Percentiles rank a stretch among this genome's conserved stretches.
These are phyloP conservation scores for Hemerocallis citrina DNA, from an alignment of 106 monocot genomes.

Conservation along the genomic window DNA sequence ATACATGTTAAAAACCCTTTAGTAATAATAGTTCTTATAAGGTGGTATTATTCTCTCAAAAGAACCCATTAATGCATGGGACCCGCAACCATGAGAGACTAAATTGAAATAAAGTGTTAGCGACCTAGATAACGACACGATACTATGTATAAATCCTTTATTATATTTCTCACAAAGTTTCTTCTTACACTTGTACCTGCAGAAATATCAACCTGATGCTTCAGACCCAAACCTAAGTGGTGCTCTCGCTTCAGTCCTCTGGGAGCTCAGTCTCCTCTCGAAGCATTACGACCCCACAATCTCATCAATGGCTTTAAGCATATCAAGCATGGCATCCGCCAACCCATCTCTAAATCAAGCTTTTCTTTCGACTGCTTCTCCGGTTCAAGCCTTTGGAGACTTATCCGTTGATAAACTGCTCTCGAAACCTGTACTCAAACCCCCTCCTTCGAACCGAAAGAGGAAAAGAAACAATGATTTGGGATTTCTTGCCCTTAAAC, in stretches of 20 bases:
- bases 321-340: constrained; percentile 53
- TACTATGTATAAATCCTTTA: no score
- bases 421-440: constrained; percentile 18
- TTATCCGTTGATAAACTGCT: constrained; percentile 41
- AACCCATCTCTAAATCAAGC: constrained; percentile 46
- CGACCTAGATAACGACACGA: no score
- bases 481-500: constrained; percentile 6
- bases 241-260: constrained; percentile 85
- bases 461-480: constrained; percentile 26
- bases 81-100: no score
- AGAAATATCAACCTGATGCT: constrained; percentile 92
- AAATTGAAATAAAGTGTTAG: no score
- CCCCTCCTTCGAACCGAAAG: constrained; percentile 25
- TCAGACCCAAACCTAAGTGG: constrained; percentile 85
- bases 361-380: constrained; percentile 38
- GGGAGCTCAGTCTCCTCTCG: constrained; percentile 81
- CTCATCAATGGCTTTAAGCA: constrained; percentile 61
- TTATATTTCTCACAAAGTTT: no score
- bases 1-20: no score
- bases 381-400: constrained; percentile 65
- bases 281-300: constrained; percentile 81
- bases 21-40: no score
- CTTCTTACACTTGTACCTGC: no score
- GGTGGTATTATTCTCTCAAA: no score
- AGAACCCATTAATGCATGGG: no score